phyloP scores from a whole-genome alignment of 768 basidiomycete genomes.

The Phanerodontia chrysosporium region DNA sequence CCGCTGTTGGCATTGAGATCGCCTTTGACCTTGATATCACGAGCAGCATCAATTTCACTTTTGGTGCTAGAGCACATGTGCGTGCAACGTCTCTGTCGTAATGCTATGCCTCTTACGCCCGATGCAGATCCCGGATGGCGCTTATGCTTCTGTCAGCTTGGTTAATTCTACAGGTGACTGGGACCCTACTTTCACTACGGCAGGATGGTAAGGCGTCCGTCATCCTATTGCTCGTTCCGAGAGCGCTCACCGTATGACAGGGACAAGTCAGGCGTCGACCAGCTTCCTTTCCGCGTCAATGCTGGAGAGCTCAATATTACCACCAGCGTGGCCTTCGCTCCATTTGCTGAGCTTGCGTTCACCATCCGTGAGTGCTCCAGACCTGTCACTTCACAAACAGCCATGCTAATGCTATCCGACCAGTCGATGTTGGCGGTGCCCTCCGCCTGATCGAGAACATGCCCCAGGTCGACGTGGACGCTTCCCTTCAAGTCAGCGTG shows the following conservation, averaged over 20 bases:
- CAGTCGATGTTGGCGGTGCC: conserved; percentile 1
- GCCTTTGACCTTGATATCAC: conserved; percentile 5
- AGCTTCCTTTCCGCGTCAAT: conserved; percentile 8
- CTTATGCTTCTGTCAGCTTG: conserved; percentile 7
- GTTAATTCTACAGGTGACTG: conserved; percentile 4
- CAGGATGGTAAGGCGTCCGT: conserved; percentile 7
- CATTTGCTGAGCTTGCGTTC: conserved; percentile 5
- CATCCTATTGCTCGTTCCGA: background rate
- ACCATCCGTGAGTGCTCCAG: background rate
- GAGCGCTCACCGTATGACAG: background rate
- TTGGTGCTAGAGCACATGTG: conserved; percentile 5
- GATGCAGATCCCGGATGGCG: conserved; percentile 2
- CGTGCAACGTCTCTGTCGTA: background rate
- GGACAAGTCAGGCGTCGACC: background rate
- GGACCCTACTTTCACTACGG: background rate
- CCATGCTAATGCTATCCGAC: background rate
- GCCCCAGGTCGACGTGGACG: conserved; percentile 2
- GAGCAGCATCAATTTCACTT: conserved; percentile 6
- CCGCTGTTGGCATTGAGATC: conserved; percentile 3
- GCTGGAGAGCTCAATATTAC: conserved; percentile 6
- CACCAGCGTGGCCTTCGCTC: background rate
- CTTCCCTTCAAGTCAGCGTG: background rate
- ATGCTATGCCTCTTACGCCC: background rate
- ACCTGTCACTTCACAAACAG: background rate
- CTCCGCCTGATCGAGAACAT: background rate